Conservation (phyloP, 768 basidiomycete species). For the Nevesoporus exiguus region DNA sequence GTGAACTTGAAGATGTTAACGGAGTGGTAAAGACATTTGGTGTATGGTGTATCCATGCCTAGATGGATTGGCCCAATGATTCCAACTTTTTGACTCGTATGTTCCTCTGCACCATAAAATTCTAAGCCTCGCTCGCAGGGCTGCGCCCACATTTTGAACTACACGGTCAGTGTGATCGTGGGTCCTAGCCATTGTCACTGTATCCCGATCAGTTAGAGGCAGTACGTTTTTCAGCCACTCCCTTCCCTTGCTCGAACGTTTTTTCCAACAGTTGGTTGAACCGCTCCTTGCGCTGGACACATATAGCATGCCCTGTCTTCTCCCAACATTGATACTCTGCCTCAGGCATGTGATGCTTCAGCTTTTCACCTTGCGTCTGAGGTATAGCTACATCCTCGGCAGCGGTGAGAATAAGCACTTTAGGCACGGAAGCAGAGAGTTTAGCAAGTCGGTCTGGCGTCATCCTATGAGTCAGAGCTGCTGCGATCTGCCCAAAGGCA, state of each 20-base stretch:
- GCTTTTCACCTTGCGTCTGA: conserved; percentile 45
- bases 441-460: conserved; percentile 41
- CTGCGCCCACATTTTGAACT: too few relatives aligned
- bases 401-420: conserved; percentile 63
- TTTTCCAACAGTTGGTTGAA: conserved; percentile 59
- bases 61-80: too few relatives aligned
- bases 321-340: conserved; percentile 56
- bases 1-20: too few relatives aligned
- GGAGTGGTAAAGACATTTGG: too few relatives aligned
- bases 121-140: too few relatives aligned
- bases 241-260: conserved; percentile 49
- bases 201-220: too few relatives aligned
- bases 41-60: too few relatives aligned
- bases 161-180: too few relatives aligned
- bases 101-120: too few relatives aligned
- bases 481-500: conserved; percentile 67
- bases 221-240: neutral
- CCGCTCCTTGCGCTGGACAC: conserved; percentile 43
- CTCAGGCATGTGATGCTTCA: conserved; percentile 57
- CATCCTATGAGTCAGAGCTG: conserved; percentile 62
- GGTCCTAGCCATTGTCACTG: too few relatives aligned
- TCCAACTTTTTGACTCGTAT: too few relatives aligned
- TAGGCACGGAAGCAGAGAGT: conserved; percentile 57
- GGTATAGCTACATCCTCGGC: conserved; percentile 59
- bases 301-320: conserved; percentile 61